Evolutionary conservation across 108 stramenopile genomes (phyloP).

Genomic region (Cylindrotheca closterium): DNA sequence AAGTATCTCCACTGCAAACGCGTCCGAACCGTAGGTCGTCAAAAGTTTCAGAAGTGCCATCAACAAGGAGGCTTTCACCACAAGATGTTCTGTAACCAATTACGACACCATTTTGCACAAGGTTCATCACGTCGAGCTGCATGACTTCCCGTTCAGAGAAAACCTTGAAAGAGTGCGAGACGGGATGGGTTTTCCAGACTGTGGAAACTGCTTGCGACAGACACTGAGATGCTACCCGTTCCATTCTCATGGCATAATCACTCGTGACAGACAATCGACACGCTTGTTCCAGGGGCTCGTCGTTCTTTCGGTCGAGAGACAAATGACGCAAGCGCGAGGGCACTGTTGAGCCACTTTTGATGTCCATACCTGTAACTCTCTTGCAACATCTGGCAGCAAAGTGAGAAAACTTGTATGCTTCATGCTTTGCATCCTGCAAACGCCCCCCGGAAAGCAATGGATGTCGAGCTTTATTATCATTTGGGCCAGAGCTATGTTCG

Average conservation of each 20-base stretch:
- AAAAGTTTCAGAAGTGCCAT: background rate
- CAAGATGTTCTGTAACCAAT: constrained; percentile 39
- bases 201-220: constrained; percentile 49
- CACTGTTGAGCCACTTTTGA: constrained; percentile 21
- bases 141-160: constrained; percentile 39
- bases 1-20: constrained; percentile 39
- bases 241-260: constrained; percentile 49
- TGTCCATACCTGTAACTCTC: constrained; percentile 52
- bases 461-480: constrained; percentile 1
- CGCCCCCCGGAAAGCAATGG: constrained; percentile 32
- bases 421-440: constrained; percentile 63
- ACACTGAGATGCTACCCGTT: constrained; percentile 42
- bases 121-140: constrained; percentile 41
- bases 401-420: constrained; percentile 61
- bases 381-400: constrained; percentile 53
- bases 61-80: constrained; percentile 10
- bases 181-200: constrained; percentile 55
- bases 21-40: constrained; percentile 41
- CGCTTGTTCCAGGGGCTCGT: constrained; percentile 41
- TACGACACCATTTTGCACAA: constrained; percentile 53
- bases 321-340: constrained; percentile 18
- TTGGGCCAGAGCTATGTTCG: constrained; percentile 1
- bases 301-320: constrained; percentile 11
- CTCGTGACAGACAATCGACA: constrained; percentile 63
- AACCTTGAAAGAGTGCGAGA: constrained; percentile 45